Evolutionary conservation across 768 basidiomycete genomes (phyloP), one percentile per base, ranked within the genome.

Genomic region (Hypholoma sublateritium): DNA sequence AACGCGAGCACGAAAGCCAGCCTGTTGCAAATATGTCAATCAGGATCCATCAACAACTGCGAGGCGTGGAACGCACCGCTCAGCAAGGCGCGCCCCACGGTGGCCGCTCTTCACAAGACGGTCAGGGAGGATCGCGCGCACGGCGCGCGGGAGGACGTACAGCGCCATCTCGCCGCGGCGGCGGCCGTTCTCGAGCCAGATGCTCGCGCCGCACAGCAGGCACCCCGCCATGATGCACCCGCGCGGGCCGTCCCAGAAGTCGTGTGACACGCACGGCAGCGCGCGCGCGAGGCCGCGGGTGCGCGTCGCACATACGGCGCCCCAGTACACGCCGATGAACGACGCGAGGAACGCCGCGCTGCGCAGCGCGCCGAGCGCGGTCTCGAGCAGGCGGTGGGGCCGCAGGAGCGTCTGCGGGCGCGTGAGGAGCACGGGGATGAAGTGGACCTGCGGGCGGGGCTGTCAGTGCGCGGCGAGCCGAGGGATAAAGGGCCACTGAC

Each of bases 121-220:
- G 57, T 81, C 72, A 1, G 88, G 80, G n/a, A 92, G 66, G 51
- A 77, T 83, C 0, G 89, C 77, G 43, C 87, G 75, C 28, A 92
- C 59, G 12, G 89, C 90, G 53, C 81, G 76, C 2, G 91, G 89
- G 4, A 92, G 72, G 51, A 91, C 90, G 63, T 92, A 92, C 28
- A 92, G 67, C 0, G 89, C 85, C 74, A 93, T 89, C 71, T 93
- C 91, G 4, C 89, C 88, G 51, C 91, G 74, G 59, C 91, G 73
- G 53, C 76, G 74, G 2, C 84, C 85, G 57, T 86, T 84, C 66
- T 93, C 91, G 24, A 92, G 80, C 83, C 85, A 90, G 42, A 93
- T 90, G 53, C 89, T 91, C 55, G 79, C 74, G 4, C 91, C 90
- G 59, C 90, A 92, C 16, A 79, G 71, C 42, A 93, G 67, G 58